A percentile compares a stretch with the other conserved stretches of the same genome.
Conservation (phyloP, 257 asterid genomes). For the Handroanthus guayacan region DNA sequence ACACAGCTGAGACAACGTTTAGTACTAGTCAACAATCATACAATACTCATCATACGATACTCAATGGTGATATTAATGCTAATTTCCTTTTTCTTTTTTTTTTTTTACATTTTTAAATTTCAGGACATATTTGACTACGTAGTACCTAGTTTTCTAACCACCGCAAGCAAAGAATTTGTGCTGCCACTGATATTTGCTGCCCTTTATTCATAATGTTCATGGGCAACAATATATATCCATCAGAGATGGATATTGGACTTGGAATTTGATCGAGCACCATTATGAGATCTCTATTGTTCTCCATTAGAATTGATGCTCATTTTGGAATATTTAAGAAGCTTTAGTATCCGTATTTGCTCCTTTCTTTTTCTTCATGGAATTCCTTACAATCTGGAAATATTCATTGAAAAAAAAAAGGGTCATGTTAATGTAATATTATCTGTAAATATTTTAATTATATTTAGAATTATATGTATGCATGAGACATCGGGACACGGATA, state of each 20-base stretch:
- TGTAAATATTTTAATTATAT: background rate
- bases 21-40: conserved; percentile 8
- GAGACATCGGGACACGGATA: conserved; percentile 3
- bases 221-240: conserved; percentile 1
- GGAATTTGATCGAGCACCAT: background rate
- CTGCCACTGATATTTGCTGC: conserved; percentile 33
- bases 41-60: conserved; percentile 21
- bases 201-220: conserved; percentile 11
- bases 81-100: background rate
- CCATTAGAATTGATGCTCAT: background rate
- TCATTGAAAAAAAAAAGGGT: conserved; percentile 8
- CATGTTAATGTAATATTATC: background rate
- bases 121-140: conserved; percentile 4
- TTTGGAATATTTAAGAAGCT: conserved; percentile 7
- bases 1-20: conserved; percentile 6
- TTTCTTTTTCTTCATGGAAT: conserved; percentile 24
- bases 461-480: background rate
- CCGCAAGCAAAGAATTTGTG: conserved; percentile 34
- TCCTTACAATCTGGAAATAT: conserved; percentile 35
- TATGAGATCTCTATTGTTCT: background rate
- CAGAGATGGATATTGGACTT: conserved; percentile 9
- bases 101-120: background rate
- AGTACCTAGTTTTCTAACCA: conserved; percentile 4
- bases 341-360: background rate
- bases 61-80: background rate